Conservation (phyloP, 2,329 filamentous ascomycete genomes). For the Fusarium xylarioides region DNA sequence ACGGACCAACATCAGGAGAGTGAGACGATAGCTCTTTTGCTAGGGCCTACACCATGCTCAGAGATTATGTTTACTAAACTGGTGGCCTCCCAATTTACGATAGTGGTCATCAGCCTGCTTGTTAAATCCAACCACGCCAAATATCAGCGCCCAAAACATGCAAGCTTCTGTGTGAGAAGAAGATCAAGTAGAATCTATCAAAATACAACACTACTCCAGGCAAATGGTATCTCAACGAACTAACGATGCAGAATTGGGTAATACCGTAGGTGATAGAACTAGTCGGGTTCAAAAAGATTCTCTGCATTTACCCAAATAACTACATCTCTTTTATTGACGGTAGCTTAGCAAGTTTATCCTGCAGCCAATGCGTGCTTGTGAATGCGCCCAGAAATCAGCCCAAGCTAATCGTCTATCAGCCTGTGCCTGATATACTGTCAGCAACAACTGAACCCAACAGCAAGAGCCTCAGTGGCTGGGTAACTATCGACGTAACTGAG, state of each 20-base stretch:
- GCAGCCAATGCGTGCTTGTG: background rate
- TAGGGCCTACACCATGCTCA: background rate
- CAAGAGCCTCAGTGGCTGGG: background rate
- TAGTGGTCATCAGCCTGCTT: background rate
- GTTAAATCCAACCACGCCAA: background rate
- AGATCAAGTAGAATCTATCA: too few relatives aligned
- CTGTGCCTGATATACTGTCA: too few relatives aligned
- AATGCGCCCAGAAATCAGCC: background rate
- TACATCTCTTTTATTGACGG: background rate
- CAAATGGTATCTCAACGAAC: too few relatives aligned
- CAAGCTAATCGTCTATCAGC: rapidly evolving
- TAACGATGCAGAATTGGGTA: rapidly evolving
- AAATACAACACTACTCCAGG: too few relatives aligned
- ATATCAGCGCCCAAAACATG: background rate
- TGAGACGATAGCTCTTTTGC: background rate
- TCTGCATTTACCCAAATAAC: background rate
- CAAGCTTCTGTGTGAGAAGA: too few relatives aligned
- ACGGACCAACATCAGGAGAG: background rate
- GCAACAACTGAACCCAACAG: too few relatives aligned
- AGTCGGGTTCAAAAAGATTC: rapidly evolving
- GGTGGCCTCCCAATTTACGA: background rate
- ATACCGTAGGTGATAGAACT: background rate
- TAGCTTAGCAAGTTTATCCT: background rate
- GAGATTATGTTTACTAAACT: background rate
- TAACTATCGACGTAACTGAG: background rate